These are phyloP conservation scores for Starmerella etchellsii DNA, from an alignment of 805 yeast species.

Conservation along the genomic window DNA sequence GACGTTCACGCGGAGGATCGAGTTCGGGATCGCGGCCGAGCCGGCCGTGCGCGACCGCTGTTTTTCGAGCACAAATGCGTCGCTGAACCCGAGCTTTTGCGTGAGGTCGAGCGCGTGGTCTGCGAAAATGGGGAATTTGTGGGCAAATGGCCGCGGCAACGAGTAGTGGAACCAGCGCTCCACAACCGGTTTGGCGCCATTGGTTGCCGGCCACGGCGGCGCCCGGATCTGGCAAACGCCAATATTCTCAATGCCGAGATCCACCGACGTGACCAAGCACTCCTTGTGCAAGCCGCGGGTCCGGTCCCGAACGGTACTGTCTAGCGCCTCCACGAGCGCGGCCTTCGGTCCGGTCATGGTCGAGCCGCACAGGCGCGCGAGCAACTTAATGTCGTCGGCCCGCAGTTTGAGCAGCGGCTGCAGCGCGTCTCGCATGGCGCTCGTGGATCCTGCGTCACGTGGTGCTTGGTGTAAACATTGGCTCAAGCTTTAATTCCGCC, in stretches of 20 bases:
- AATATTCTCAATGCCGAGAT: conserved; percentile 27
- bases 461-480: too few relatives aligned
- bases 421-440: too few relatives aligned
- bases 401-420: background rate
- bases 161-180: conserved; percentile 2
- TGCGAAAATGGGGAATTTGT: conserved; percentile 20
- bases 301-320: background rate
- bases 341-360: conserved; percentile 14
- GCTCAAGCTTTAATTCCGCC: too few relatives aligned
- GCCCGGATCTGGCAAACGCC: conserved; percentile 21
- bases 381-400: background rate
- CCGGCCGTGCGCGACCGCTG: conserved; percentile 44
- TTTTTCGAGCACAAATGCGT: conserved; percentile 38
- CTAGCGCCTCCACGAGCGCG: background rate
- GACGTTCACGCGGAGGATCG: conserved; percentile 40
- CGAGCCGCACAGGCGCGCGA: conserved; percentile 15
- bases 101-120: background rate
- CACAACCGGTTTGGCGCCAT: background rate
- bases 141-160: conserved; percentile 10
- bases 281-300: conserved; percentile 1
- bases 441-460: too few relatives aligned
- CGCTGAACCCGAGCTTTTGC: background rate
- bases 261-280: conserved; percentile 22
- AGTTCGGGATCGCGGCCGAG: conserved; percentile 36
- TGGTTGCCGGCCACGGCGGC: background rate